Evolutionary conservation across 2,329 filamentous ascomycete genomes (phyloP).

Genomic region (Aspergillus calidoustus): DNA sequence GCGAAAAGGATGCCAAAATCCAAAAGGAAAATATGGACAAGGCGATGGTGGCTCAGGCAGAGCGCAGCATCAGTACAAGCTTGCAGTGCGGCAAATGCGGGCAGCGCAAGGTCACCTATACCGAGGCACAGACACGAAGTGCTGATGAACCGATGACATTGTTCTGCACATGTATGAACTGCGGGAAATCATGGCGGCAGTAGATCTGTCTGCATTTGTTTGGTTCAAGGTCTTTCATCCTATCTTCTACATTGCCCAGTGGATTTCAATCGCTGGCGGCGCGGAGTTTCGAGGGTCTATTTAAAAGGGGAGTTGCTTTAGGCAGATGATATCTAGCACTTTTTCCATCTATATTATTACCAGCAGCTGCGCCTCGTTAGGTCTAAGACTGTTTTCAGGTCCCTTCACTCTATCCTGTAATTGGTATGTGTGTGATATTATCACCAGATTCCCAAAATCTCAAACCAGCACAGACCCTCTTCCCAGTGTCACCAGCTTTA

Average conservation of each 20-base stretch:
- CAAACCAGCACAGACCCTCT: background rate
- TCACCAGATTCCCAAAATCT: too few species aligned
- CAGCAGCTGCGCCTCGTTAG: background rate
- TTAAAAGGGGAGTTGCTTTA: conserved; percentile 18
- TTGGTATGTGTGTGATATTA: background rate
- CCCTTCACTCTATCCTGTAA: background rate
- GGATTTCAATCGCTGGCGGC: conserved; percentile 19
- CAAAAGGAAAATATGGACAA: conserved; percentile 95
- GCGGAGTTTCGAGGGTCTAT: conserved; percentile 24
- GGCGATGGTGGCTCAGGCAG: conserved; percentile 88
- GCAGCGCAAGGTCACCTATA: conserved; percentile 93
- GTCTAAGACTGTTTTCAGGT: background rate
- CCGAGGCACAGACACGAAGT: conserved; percentile 90
- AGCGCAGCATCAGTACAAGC: conserved; percentile 87
- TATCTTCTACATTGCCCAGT: conserved; percentile 13
- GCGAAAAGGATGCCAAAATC: conserved; percentile 74
- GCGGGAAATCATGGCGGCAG: conserved; percentile 54
- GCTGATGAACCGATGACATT: conserved; percentile 81
- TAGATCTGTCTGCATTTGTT: conserved; percentile 22
- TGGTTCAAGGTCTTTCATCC: conserved; percentile 17
- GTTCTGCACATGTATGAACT: conserved; percentile 54
- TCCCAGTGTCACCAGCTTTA: background rate
- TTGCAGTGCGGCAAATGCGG: conserved; percentile 91
- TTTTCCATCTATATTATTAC: conserved; percentile 5
- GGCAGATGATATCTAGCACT: conserved; percentile 2